Conservation (phyloP, 169 alveolate species). For the Eimeria necatrix region DNA sequence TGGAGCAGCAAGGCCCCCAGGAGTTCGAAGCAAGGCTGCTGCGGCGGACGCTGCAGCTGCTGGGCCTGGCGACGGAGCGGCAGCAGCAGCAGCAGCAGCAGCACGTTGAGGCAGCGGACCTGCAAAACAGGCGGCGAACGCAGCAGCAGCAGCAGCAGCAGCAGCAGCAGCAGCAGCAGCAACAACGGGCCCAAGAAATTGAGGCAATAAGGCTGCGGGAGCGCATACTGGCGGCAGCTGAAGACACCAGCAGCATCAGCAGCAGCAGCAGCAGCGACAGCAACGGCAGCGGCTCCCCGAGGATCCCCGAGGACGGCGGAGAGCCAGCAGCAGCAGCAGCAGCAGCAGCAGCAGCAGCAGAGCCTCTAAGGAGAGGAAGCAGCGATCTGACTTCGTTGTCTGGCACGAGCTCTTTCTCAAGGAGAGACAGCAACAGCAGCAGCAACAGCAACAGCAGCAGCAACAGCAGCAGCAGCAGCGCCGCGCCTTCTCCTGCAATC, state of each 20-base stretch:
- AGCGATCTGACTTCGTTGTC: background rate
- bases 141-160: background rate
- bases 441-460: background rate
- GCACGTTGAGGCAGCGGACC: background rate
- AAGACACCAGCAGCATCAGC: too few relatives aligned
- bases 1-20: slow-evolving; percentile 12
- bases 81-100: slow-evolving; percentile 6
- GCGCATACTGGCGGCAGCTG: too few relatives aligned
- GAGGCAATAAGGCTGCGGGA: too few relatives aligned
- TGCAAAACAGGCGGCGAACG: background rate
- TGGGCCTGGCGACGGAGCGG: background rate
- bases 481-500: background rate
- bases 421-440: background rate
- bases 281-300: too few relatives aligned
- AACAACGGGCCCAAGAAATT: too few relatives aligned
- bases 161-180: background rate
- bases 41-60: slow-evolving; percentile 30
- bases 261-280: background rate
- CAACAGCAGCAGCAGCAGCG: background rate
- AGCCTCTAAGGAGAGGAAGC: background rate
- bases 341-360: background rate
- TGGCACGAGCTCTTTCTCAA: background rate
- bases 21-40: background rate
- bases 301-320: too few relatives aligned
- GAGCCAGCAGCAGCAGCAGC: background rate